Conservation (phyloP, 129 eudicot species). For the Dittrichia graveolens region DNA sequence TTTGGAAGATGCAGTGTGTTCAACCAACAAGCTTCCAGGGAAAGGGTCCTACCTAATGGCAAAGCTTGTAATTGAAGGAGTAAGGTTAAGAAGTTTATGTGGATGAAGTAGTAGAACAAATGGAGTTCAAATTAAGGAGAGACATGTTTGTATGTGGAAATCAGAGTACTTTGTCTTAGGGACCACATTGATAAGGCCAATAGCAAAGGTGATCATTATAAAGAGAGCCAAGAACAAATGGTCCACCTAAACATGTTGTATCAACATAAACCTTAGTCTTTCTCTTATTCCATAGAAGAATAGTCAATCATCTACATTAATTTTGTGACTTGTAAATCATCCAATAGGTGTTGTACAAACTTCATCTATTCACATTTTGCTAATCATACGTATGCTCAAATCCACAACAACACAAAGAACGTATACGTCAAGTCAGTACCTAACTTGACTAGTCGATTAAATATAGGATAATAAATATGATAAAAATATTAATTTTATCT, state of each 20-base stretch:
- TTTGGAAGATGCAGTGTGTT: conserved; percentile 46
- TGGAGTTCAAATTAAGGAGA: conserved; percentile 35
- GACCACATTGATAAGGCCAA: conserved; percentile 41
- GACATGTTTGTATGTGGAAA: conserved; percentile 41
- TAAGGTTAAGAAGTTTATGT: conserved; percentile 38
- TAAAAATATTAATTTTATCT: too few relatives aligned
- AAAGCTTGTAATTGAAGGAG: conserved; percentile 33
- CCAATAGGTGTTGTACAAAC: neutral
- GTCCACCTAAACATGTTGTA: conserved; percentile 43
- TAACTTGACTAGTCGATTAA: neutral
- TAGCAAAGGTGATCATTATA: conserved; percentile 37
- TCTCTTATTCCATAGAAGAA: conserved; percentile 22
- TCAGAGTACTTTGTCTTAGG: conserved; percentile 38
- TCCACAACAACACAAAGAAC: neutral
- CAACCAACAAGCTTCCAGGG: conserved; percentile 38
- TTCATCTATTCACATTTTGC: neutral
- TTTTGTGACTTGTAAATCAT: conserved; percentile 11
- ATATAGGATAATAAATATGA: too few relatives aligned
- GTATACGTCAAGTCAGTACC: neutral
- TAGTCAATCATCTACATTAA: conserved; percentile 9
- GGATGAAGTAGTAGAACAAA: conserved; percentile 39
- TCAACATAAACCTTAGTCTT: conserved; percentile 32
- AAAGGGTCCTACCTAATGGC: conserved; percentile 43
- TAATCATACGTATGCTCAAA: neutral
- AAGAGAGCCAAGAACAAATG: conserved; percentile 21